Base-by-base conservation (phyloP, 1,284 basidiomycete genomes). In the Cerrena zonata region DNA sequence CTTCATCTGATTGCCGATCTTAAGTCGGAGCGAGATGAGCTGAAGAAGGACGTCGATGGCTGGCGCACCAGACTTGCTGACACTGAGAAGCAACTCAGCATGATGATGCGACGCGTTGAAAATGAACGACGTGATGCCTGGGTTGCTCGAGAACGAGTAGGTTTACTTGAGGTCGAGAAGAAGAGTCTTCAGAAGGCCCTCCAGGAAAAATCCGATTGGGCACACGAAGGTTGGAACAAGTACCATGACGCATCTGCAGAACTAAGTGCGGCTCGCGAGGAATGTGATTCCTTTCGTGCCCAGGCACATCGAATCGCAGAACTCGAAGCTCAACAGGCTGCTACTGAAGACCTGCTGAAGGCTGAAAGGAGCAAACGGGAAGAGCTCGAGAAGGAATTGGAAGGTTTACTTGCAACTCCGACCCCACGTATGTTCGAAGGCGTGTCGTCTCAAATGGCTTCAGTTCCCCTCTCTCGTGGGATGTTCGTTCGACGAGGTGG, bases 11-110 rank as follows among this genome's bases (percentile, higher is more conserved):
- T 90, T 44, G 73, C 82, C 2, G 88, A 91, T 63, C 73, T 91
- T 56, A 89, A 88, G 61, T 73, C 79, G 0, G 88, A 91, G 61
- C 75, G 89, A 18, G 88, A 91, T 59, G 86, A 89, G 56, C 71
- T 91, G 47, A 88, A 84, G 66, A 75, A 76, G 45, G 88, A 90
- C 63, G 79, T 87, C 0, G 82, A 86, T 56, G 86, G 83, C 0
- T 89, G 86, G 85, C 75, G 84, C 51, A 76, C 69, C 25, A 77
- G 87, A 24, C 81, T 89, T 34, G 73, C 70, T 15, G 83, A 87
- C 61, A 71, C 85, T 54, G 84, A 89, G 56, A 80, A 76, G 52
- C 83, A 84, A 56, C 67, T 78, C 19, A 65, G 67, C 37, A 64
- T 81, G 18, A 70, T 89, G 21, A 74, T 77, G 13, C 79, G 78